Percentiles rank a stretch among this genome's conserved stretches.
These are phyloP conservation scores for Chlamydomonas eustigma DNA, from an alignment of 139 green algal genomes.

Conservation along the genomic window DNA sequence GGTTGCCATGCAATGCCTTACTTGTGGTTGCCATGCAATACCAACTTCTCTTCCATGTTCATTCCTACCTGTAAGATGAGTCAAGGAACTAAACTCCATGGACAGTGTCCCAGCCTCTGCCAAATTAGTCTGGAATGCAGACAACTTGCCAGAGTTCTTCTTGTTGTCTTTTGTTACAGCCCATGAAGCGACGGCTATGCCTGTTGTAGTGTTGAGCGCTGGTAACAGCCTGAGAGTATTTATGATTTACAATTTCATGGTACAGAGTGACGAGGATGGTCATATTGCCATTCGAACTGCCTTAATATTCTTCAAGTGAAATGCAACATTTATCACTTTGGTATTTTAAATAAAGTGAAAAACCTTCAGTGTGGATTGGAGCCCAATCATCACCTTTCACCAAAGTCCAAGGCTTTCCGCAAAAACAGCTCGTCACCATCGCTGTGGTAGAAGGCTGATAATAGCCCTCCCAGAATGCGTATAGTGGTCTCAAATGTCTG, in stretches of 20 bases:
- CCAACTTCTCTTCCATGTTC: too few species aligned
- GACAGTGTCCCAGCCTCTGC: slow-evolving; percentile 71
- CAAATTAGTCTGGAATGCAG: slow-evolving; percentile 44
- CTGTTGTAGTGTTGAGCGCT: slow-evolving; percentile 64
- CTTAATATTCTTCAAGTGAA: too few species aligned
- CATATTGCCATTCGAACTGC: too few species aligned
- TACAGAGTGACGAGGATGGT: too few species aligned
- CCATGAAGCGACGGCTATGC: slow-evolving; percentile 46
- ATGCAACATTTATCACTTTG: too few species aligned
- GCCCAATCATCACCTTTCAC: too few species aligned
- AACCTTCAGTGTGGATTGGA: too few species aligned
- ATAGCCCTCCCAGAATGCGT: slow-evolving; percentile 82
- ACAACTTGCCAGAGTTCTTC: background rate
- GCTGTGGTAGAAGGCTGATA: slow-evolving; percentile 73
- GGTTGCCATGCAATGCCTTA: too few species aligned
- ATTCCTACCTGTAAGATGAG: slow-evolving; percentile 44
- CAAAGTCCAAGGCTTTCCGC: slow-evolving; percentile 40
- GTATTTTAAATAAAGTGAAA: too few species aligned
- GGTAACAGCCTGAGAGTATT: slow-evolving; percentile 56
- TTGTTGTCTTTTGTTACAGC: slow-evolving; percentile 5
- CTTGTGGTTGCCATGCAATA: too few species aligned
- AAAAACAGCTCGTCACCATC: slow-evolving; percentile 46
- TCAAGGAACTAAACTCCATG: slow-evolving; percentile 69
- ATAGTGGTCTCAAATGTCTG: slow-evolving; percentile 91
- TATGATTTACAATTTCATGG: too few species aligned